Evolutionary conservation across 495 filamentous ascomycete species (phyloP).

Genomic region (Astrothelium subdiscretum): DNA sequence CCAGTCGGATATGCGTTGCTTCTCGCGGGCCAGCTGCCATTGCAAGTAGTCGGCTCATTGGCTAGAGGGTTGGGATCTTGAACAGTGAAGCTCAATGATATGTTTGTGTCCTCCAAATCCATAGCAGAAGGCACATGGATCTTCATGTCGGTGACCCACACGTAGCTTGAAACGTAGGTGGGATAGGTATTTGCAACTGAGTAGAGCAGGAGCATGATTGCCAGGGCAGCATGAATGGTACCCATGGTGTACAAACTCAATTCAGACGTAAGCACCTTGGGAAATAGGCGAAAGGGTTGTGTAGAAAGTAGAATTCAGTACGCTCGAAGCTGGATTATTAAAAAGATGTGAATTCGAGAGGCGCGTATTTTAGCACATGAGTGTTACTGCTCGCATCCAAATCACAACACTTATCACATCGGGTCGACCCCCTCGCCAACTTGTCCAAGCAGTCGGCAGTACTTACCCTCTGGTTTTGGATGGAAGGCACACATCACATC

Average conservation of each 20-base stretch:
- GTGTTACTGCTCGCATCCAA: too few species aligned
- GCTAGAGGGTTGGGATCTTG: constrained; percentile 11
- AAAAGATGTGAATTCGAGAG: too few species aligned
- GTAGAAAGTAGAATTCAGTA: too few species aligned
- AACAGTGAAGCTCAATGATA: constrained; percentile 13
- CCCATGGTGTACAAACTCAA: background rate
- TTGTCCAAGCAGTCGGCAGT: too few species aligned
- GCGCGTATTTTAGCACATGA: too few species aligned
- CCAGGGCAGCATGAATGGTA: background rate
- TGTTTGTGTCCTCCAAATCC: background rate
- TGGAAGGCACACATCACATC: too few species aligned
- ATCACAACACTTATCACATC: too few species aligned
- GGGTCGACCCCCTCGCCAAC: too few species aligned
- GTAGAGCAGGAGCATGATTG: background rate
- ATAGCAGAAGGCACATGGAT: background rate
- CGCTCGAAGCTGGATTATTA: too few species aligned
- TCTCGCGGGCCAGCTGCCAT: constrained; percentile 4
- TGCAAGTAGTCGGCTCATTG: constrained; percentile 8
- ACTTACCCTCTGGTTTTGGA: too few species aligned
- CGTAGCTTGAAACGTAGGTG: background rate
- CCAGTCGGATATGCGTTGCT: constrained; percentile 1
- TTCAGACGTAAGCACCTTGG: background rate
- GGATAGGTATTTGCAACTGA: background rate
- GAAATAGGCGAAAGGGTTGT: too few species aligned
- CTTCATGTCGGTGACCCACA: constrained; percentile 4